Evolutionary conservation across 371 early-diverging fungal genomes (phyloP), one percentile per base, ranked within the genome.

Genomic region (Aphelidium insulamus): DNA sequence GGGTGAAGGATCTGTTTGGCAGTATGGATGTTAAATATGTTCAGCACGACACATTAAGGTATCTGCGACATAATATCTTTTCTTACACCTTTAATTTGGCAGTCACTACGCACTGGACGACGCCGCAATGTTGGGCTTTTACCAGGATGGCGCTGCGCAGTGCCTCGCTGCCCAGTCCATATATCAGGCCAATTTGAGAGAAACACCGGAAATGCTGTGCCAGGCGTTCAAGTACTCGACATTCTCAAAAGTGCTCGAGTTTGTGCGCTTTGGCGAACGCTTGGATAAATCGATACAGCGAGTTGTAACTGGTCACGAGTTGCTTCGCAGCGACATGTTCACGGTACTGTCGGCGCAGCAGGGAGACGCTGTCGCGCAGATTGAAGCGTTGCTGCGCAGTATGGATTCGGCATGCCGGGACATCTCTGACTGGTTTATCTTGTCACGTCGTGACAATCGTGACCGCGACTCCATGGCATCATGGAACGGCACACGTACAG

Each of bases 241-340:
- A 1, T 86, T 71, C 49, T 80, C 83, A 18, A 85, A 90, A 65
- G 73, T 72, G 62, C 64, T 70, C 40, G 85, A 88, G 46, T 85
- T 85, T 45, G 58, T 78, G 25, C 69, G 74, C 32, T 85, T 88
- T 50, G 66, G 64, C 10, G 48, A 64, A 8, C 61, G 74, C 20
- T 50, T 88, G 3, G 55, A 56, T 4, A 51, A 64, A 33, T 84
- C 90, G 5, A 33, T 84, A 2, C 79, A 78, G 44, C 70, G 66
- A 27, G 54, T 58, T 20, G 49, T 72, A 28, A 53, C 66, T 7
- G 53, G 62, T 26, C 46, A 66, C 11, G 64, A 63, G 33, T 39
- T 66, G 23, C 41, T 62, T 21, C 69, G 74, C 19, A 51, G 65
- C 18, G 69, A 69, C n/a, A n/a, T n/a, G n/a, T n/a, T n/a, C n/a